A percentile compares a stretch with the other conserved stretches of the same genome.
Evolutionary conservation across 257 asterid species (phyloP).

Genomic region (Jacaranda copaia): DNA sequence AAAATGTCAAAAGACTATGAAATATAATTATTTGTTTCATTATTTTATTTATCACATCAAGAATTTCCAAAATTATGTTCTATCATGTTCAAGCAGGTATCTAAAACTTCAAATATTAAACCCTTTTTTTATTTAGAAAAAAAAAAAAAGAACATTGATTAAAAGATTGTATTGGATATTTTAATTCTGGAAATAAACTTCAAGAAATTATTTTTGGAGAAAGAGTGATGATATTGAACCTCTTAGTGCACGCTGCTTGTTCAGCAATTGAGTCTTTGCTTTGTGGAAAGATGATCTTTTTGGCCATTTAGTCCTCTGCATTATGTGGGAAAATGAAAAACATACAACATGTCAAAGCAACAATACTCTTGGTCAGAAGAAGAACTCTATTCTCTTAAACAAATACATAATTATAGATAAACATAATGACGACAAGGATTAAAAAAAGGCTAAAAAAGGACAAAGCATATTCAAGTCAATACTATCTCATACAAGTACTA

Average conservation of each 20-base stretch:
- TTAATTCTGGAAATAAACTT: neutral
- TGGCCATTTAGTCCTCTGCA: conserved; percentile 29
- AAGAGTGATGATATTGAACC: conserved; percentile 10
- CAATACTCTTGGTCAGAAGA: too few relatives aligned
- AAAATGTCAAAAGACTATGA: neutral
- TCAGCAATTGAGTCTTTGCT: conserved; percentile 41
- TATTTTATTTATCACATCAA: neutral
- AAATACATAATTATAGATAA: too few relatives aligned
- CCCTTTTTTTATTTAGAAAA: neutral
- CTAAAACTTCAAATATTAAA: neutral
- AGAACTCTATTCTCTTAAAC: too few relatives aligned
- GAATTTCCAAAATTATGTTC: neutral
- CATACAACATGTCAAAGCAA: too few relatives aligned
- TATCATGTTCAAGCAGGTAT: neutral
- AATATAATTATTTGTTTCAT: neutral
- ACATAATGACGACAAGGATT: too few relatives aligned
- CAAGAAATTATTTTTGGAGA: neutral
- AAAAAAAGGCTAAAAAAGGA: too few relatives aligned
- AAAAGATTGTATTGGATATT: neutral
- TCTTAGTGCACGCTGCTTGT: conserved; percentile 40
- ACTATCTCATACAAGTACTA: too few relatives aligned
- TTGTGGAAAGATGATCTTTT: conserved; percentile 30
- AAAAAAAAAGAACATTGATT: neutral
- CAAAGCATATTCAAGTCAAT: too few relatives aligned
- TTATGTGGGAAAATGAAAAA: neutral